A percentile compares a stretch with the other conserved stretches of the same genome.
phyloP scores from a whole-genome alignment of 768 basidiomycete species.

The Baorangia bicolor region DNA sequence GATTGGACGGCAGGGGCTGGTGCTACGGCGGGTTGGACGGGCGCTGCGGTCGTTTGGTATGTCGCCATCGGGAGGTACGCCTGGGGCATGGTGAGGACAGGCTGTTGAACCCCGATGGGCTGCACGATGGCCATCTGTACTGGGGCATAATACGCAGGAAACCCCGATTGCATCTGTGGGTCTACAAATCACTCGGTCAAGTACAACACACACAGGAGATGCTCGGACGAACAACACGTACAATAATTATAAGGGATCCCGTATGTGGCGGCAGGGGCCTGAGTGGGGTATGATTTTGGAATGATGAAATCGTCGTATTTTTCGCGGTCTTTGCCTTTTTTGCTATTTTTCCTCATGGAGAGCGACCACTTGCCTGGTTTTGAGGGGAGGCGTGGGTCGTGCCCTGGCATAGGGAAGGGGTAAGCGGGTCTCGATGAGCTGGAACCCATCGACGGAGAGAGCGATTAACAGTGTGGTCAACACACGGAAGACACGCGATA shows the following conservation, averaged over 20 bases:
- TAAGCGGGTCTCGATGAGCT: slow-evolving; percentile 19
- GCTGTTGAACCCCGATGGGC: slow-evolving; percentile 28
- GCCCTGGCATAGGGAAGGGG: slow-evolving; percentile 20
- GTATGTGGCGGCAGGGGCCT: slow-evolving; percentile 7
- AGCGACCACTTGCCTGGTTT: slow-evolving; percentile 21
- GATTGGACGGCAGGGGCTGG: neutral
- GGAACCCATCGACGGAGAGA: slow-evolving; percentile 21
- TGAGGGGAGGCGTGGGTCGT: neutral
- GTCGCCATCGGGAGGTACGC: slow-evolving; percentile 26
- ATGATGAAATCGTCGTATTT: slow-evolving; percentile 19
- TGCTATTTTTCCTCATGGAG: slow-evolving; percentile 16
- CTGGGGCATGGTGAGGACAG: slow-evolving; percentile 28
- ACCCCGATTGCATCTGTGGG: slow-evolving; percentile 22
- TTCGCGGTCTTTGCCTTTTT: slow-evolving; percentile 18
- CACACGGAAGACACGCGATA: slow-evolving; percentile 1
- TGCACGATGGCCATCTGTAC: slow-evolving; percentile 24
- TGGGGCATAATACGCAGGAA: slow-evolving; percentile 31
- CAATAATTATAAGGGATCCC: slow-evolving; percentile 28
- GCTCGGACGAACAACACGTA: slow-evolving; percentile 10
- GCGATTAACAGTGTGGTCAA: neutral
- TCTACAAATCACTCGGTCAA: slow-evolving; percentile 21
- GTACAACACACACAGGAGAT: neutral
- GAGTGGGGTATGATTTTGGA: slow-evolving; percentile 16
- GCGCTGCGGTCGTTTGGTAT: slow-evolving; percentile 13
- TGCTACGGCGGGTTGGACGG: slow-evolving; percentile 13